These are phyloP conservation scores for Hymenoscyphus repandus DNA, from an alignment of 2,329 filamentous ascomycete genomes.

Conservation along the genomic window DNA sequence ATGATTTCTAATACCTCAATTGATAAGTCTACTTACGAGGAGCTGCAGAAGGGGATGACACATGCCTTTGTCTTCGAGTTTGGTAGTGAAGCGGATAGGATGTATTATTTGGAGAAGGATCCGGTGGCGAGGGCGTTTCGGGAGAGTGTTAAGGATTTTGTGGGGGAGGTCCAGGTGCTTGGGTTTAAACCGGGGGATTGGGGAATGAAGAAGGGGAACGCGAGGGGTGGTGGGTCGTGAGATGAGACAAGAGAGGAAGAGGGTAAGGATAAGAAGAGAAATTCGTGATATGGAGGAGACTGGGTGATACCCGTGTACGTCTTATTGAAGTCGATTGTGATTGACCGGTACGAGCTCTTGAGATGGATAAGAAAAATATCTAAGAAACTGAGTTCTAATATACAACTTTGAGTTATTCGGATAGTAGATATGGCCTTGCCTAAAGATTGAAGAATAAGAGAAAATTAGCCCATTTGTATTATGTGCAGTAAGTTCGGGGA, in stretches of 20 bases:
- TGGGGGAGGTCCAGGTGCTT: constrained; percentile 50
- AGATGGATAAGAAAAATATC: no score
- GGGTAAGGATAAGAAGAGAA: neutral
- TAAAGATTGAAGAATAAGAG: no score
- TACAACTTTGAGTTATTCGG: no score
- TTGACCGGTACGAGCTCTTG: no score
- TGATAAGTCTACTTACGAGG: no score
- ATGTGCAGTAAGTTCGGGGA: no score
- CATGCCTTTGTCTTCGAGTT: constrained; percentile 68
- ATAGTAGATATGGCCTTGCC: no score
- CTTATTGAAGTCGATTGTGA: no score
- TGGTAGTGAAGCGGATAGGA: constrained; percentile 55
- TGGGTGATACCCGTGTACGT: neutral
- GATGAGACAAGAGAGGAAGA: no score
- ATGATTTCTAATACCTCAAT: no score
- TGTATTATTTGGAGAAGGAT: constrained; percentile 63
- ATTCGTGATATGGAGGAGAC: neutral
- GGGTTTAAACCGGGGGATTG: constrained; percentile 49
- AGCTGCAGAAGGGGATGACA: constrained; percentile 52
- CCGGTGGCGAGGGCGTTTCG: constrained; percentile 57
- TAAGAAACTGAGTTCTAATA: no score
- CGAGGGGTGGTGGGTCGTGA: neutral
- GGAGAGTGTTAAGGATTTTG: constrained; percentile 39
- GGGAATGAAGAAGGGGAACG: neutral
- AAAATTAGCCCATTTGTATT: no score